Conservation (phyloP, 78 protist species). For the Anaeramoeba ignava region DNA sequence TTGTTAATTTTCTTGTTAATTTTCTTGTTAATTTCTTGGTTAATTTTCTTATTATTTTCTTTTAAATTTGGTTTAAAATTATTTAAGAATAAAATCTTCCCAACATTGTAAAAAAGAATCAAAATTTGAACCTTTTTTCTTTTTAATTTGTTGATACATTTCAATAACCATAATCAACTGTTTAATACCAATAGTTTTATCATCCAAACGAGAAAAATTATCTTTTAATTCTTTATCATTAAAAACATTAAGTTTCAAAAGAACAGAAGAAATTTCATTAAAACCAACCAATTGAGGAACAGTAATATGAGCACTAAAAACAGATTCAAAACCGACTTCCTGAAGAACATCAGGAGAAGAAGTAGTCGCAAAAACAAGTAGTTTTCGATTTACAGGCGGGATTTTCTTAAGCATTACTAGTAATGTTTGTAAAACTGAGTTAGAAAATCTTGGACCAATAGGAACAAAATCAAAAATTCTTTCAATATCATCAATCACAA, state of each 20-base stretch:
- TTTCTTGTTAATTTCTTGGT: no score
- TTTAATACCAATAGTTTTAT: no score
- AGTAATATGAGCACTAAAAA: conserved; percentile 24
- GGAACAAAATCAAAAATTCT: conserved; percentile 77
- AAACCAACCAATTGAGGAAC: conserved; percentile 28
- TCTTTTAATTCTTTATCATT: background rate
- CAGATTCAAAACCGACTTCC: conserved; percentile 44
- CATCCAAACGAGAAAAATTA: no score
- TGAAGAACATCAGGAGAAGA: conserved; percentile 28
- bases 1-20: no score
- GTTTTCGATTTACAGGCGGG: conserved; percentile 68
- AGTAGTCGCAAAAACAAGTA: conserved; percentile 81
- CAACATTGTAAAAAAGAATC: no score
- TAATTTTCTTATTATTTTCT: no score
- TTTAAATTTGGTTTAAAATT: no score
- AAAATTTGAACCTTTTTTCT: no score
- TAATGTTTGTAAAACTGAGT: conserved; percentile 77
- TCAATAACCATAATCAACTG: no score
- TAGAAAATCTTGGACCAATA: conserved; percentile 92
- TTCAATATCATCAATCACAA: conserved; percentile 90
- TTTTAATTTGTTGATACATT: no score
- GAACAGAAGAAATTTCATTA: background rate
- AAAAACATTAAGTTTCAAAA: background rate
- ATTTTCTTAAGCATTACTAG: conserved; percentile 50
- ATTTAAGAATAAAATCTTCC: no score